Evolutionary conservation across 257 asterid species (phyloP), one percentile per base, ranked within the genome.

Genomic region (Solanum neorickii): DNA sequence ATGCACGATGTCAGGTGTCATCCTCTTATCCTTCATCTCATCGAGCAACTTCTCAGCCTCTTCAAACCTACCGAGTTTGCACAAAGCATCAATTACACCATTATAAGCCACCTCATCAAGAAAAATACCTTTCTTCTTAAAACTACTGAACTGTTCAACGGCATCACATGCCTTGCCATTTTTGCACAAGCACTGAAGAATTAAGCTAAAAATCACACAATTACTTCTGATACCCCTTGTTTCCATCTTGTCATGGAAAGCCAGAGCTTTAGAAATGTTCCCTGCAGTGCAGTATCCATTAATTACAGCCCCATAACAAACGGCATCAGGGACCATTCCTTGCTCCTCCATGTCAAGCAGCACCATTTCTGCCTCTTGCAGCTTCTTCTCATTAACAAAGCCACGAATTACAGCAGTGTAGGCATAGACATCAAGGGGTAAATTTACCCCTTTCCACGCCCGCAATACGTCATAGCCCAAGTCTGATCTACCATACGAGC

Each of bases 181-280:
- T 39, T 72, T 89, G 90, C 98, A 95, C 91, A 94, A 91, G 92
- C 96, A 94, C 86, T 91, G 94, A 90, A 96, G 98, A 88, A 96
- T 90, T 44, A 90, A 88, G 87, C 95, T 91, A 62, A 93, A 88
- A 69, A 94, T 92, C 87, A 66, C 88, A 88, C 96, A 93, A 89
- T 95, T 90, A 52, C 95, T 89, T 88, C 73, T 90, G 86, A 92
- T 88, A 88, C 95, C 96, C 92, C 90, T 94, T 88, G 76, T 74
- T 84, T 73, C 86, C 99, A 96, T 96, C 88, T 92, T 91, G 60
- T 69, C 82, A 29, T 91, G 95, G 87, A 91, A 86, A 82, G 82
- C 86, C 92, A 88, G 47, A 88, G 96, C 98, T 87, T 92, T 91
- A 69, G 47, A 21, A 87, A 89, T 87, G 88, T 95, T 91, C 68